Evolutionary conservation across 495 filamentous ascomycete species (phyloP), one percentile per base, ranked within the genome.

Genomic region (Neurospora sp.): DNA sequence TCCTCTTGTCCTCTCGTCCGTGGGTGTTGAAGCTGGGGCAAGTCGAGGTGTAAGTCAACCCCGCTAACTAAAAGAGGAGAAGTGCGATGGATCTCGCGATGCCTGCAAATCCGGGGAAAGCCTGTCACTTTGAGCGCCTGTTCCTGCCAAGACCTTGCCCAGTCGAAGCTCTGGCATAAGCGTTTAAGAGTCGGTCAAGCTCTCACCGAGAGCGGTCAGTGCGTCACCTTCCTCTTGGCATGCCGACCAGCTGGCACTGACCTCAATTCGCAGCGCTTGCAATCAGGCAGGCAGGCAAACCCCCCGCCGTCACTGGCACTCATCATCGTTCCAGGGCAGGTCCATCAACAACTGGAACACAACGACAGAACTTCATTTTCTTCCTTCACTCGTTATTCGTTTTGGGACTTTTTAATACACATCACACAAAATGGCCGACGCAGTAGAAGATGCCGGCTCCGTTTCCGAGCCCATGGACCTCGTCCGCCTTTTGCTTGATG

Each of bases 391-490:
- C 20, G 20, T 70, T 23, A n/a, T 60, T 16, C 37, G 18, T 31
- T 14, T 42, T 10, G 23, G 37, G 35, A 35, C 2, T 20, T 31
- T 38, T 37, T 20, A 5, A 69, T 60, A 6, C 18, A 23, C 23
- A 37, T 39, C 7, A 72, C 54, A 70, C 16, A 74, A 66, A 42
- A 95, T 95, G 92, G 90, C 93, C 78, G 93, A 93, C 77, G 86
- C 82, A 38, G 92, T 90, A 78, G 92, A 94, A 78, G 86, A 85
- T 73, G 84, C 87, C 74, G 79, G 86, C 69, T 84, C 92, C 70
- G 92, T 93, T 44, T 90, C 93, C 4, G 95, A 97, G 83, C 95
- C 95, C 69, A 91, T 99, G 75, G 96, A 98, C 81, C 90, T 99
- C 18, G 96, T 99, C 73, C 93, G 94, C 70, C 88, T 99, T 69